These are phyloP conservation scores for Brassica incana DNA, from an alignment of 345 rosid species.

Conservation along the genomic window DNA sequence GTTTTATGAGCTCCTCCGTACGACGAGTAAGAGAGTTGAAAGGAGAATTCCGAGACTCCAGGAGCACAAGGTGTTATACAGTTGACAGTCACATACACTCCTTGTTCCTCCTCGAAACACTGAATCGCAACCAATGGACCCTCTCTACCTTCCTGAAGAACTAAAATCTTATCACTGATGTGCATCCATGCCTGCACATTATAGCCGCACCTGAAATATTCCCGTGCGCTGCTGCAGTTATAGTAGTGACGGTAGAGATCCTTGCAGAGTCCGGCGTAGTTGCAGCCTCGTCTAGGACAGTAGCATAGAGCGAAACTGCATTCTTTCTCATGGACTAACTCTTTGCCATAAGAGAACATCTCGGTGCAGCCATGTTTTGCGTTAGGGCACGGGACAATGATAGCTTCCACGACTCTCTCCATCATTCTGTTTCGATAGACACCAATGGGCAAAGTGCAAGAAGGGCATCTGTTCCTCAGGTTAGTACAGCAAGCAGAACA, in stretches of 20 bases:
- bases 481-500: background rate
- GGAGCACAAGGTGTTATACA: constrained; percentile 12
- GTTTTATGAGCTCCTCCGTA: background rate
- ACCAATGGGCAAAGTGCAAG: background rate
- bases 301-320: background rate
- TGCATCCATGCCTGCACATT: background rate
- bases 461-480: background rate
- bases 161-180: background rate
- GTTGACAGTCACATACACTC: constrained; percentile 28
- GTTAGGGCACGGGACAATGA: background rate
- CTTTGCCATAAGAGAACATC: constrained; percentile 7
- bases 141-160: background rate
- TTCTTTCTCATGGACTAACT: background rate
- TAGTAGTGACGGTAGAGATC: constrained; percentile 1
- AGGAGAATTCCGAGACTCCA: background rate
- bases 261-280: background rate
- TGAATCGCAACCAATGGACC: constrained; percentile 28
- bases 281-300: background rate
- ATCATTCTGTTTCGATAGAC: background rate
- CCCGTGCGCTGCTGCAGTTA: background rate
- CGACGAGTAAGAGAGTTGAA: background rate
- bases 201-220: background rate
- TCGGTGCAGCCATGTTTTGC: background rate
- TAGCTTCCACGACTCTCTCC: background rate
- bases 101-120: constrained; percentile 18